Base-by-base conservation (phyloP, 345 rosid genomes). In the Pseudoturritis turrita region DNA sequence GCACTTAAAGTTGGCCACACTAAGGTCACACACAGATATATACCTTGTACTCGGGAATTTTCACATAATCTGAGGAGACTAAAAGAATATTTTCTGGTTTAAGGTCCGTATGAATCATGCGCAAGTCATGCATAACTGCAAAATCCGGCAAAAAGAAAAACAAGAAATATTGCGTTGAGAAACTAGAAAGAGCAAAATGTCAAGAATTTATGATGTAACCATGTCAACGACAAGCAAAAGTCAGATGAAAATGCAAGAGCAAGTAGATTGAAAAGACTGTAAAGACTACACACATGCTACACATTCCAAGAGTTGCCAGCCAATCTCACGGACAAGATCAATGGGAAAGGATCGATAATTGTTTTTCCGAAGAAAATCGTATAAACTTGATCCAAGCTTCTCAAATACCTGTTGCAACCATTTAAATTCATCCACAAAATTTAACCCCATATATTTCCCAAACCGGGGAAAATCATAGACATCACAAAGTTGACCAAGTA, bases 361-460 rank as follows among this genome's bases (percentile, higher is more conserved):
- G 97, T 90, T 90, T 88, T 90, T 88, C 85, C 92, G 95, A 73
- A 90, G 97, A 87, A 90, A 88, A 88, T 90, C 97, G 86, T 89
- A 91, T 89, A 91, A 85, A 82, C 97, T 91, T 82, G 97, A 88
- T 83, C 97, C 97, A 89, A 91, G 97, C 94, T 91, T 91, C 97
- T 91, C 97, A 91, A 87, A 91, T 54, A 91, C 96, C 97, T 91
- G 97, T 86, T 71, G 71, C 82, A 80, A 85, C 84, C 96, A 91
- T 91, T 82, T 79, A 69, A 82, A 83, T 86, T 75, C 91, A 91
- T 71, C 90, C 90, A 91, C 50, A 74, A 82, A 75, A 74, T 81
- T 91, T 82, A 79, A 91, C 93, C 94, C 87, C 81, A 50, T 65
- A 63, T 77, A 65, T 76, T 83, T 64, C 79, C 71, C 80, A 74